Conservation (phyloP, 805 yeast species). For the Sporopachydermia lactativora region DNA sequence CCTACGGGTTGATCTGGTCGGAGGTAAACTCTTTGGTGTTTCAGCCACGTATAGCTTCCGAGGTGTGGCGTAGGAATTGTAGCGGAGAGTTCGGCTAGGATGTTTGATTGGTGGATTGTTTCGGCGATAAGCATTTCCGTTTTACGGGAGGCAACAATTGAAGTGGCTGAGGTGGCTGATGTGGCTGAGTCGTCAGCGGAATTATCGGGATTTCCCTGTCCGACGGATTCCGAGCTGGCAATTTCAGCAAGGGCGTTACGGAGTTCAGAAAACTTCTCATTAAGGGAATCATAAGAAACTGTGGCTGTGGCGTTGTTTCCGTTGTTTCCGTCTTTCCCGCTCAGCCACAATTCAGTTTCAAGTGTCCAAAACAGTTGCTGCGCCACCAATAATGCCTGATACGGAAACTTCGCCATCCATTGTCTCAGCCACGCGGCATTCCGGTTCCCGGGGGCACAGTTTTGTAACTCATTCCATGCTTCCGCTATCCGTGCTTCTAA, state of each 20-base stretch:
- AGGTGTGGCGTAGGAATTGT: background rate
- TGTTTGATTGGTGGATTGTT: conserved; percentile 39
- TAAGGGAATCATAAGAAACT: background rate
- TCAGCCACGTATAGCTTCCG: conserved; percentile 27
- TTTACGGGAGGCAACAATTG: conserved; percentile 29
- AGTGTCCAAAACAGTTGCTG: conserved; percentile 39
- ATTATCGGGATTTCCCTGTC: background rate
- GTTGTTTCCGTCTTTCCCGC: conserved; percentile 20
- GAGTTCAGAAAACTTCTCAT: background rate
- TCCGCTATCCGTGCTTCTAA: conserved; percentile 16
- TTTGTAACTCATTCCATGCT: background rate
- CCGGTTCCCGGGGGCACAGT: too few species aligned
- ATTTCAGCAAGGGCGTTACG: background rate
- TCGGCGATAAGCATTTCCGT: conserved; percentile 56
- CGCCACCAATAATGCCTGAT: conserved; percentile 42
- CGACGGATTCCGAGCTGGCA: background rate
- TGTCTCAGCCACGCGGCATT: background rate
- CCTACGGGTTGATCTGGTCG: conserved; percentile 7
- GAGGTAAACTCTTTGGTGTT: conserved; percentile 37
- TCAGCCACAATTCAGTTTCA: background rate
- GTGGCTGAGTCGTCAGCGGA: background rate
- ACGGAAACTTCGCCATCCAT: conserved; percentile 31
- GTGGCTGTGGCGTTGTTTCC: conserved; percentile 19
- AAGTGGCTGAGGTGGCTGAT: too few species aligned
- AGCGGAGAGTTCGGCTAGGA: background rate